Evolutionary conservation across 2,329 filamentous ascomycete genomes (phyloP), one percentile per base, ranked within the genome.

Genomic region (Epichloe baconii): DNA sequence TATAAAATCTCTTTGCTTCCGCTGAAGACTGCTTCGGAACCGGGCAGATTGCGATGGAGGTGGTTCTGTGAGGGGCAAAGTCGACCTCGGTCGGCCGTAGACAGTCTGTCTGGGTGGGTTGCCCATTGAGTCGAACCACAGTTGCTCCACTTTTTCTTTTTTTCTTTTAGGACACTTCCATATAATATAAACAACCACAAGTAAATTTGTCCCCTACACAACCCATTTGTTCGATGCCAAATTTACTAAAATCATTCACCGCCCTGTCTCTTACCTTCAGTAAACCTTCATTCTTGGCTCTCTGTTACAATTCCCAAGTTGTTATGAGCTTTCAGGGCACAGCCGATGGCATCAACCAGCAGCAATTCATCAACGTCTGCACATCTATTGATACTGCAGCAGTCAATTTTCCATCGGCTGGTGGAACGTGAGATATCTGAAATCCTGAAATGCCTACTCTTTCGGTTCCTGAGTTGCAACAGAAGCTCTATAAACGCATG

Each of bases 401-500:
- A 26, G 12, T 36, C 23, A 19, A 19, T 44, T 42, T 5, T 19
- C 3, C 15, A 31, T 31, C 3, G 5, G 4, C 8, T 7, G n/a
- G 8, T 19, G 23, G 15, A 11, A 19, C n/a, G 31, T 31, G 23
- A 34, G 11, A 31, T 14, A 35, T 15, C 12, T 6, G 15, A 41
- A 3, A 44, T 19, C 15, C 36, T 26, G 7, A 40, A 35, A 62
- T 63, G 61, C 48, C 58, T 21, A 42, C 58, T 47, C 51, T 57
- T 7, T 63, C 62, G 17, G 61, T 63, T 2, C 53, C 59, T 42
- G 66, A 68, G 52, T 60, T 68, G 44, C 66, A 68, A 37, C 61
- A 65, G 53, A 68, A 67, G 58, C 58, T 71, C 47, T 64, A 68
- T 49, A 68, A 64, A 50, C 62, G 59, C 15, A 65, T 71, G 50